Percentiles rank a stretch among this genome's conserved stretches.
phyloP scores from a whole-genome alignment of 2,329 filamentous ascomycete genomes.

The Hypoxylon sp. region DNA sequence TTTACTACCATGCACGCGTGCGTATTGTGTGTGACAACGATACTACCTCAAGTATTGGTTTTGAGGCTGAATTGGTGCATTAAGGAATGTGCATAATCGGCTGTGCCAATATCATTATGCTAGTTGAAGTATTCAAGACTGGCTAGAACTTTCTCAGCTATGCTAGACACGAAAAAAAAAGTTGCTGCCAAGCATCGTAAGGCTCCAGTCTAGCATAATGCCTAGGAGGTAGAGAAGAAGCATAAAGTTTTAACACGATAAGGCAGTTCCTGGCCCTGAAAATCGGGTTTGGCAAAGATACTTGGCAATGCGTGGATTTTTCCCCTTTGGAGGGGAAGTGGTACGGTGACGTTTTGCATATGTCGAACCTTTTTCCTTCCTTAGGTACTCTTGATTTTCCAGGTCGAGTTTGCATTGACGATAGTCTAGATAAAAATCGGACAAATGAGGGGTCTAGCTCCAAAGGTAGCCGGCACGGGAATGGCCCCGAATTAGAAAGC shows the following conservation, averaged over 20 bases:
- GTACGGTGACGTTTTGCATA: constrained; percentile 35
- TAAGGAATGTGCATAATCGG: constrained; percentile 26
- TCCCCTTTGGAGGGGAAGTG: constrained; percentile 8
- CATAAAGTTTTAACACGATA: constrained; percentile 24
- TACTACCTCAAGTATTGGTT: constrained; percentile 14
- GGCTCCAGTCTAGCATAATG: constrained; percentile 28
- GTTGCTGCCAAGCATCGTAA: constrained; percentile 31
- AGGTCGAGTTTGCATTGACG: constrained; percentile 33
- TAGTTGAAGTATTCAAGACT: neutral
- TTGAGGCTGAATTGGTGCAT: constrained; percentile 32
- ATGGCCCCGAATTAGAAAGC: constrained; percentile 35
- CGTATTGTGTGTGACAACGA: constrained; percentile 7
- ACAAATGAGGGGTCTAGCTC: constrained; percentile 36
- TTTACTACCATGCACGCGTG: constrained; percentile 4
- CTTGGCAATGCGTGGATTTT: constrained; percentile 38
- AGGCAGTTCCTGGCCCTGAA: constrained; percentile 29
- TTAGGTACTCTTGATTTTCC: constrained; percentile 26
- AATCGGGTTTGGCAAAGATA: constrained; percentile 18
- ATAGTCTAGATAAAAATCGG: constrained; percentile 30
- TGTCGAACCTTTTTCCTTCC: constrained; percentile 18
- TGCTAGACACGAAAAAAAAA: constrained; percentile 19
- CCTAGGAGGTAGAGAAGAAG: constrained; percentile 6
- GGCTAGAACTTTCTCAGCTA: constrained; percentile 20
- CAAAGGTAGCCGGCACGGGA: constrained; percentile 31
- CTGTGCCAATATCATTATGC: constrained; percentile 19